These are phyloP conservation scores for Emericellopsis cladophorae DNA, from an alignment of 2,329 filamentous ascomycete species.

Conservation along the genomic window DNA sequence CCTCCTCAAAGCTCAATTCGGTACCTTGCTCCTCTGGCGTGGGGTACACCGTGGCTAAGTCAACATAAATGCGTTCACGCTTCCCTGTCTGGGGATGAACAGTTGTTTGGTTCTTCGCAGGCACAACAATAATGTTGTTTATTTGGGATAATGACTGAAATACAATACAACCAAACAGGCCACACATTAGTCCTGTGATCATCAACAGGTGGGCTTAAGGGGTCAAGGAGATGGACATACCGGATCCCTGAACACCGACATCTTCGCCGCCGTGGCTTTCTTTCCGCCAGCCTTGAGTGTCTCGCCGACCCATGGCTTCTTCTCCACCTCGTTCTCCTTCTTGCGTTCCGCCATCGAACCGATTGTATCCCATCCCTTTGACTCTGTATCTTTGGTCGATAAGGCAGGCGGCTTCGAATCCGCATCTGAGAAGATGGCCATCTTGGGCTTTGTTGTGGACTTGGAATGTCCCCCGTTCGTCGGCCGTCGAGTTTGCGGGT, in stretches of 20 bases:
- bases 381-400: slow-evolving; percentile 35
- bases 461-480: slow-evolving; percentile 26
- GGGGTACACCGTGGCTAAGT: slow-evolving; percentile 77
- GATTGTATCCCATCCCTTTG: slow-evolving; percentile 85
- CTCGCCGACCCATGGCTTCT: slow-evolving; percentile 85
- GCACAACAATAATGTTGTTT: slow-evolving; percentile 55
- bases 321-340: slow-evolving; percentile 83
- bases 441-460: slow-evolving; percentile 64
- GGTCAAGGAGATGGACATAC: slow-evolving; percentile 38
- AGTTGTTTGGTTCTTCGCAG: slow-evolving; percentile 64
- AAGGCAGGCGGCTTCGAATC: slow-evolving; percentile 36
- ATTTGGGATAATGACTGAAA: slow-evolving; percentile 47
- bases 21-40: slow-evolving; percentile 55
- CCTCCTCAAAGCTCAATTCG: slow-evolving; percentile 84
- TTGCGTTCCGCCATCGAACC: slow-evolving; percentile 75
- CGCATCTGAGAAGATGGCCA: slow-evolving; percentile 81
- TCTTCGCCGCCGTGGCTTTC: slow-evolving; percentile 60
- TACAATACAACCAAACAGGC: slow-evolving; percentile 25
- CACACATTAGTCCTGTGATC: slow-evolving; percentile 89
- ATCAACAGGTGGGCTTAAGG: slow-evolving; percentile 62
- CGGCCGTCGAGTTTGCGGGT: slow-evolving; percentile 53
- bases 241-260: slow-evolving; percentile 90
- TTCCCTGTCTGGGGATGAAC: slow-evolving; percentile 73
- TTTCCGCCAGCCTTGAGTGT: slow-evolving; percentile 80
- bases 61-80: slow-evolving; percentile 76